Evolutionary conservation across 2,329 filamentous ascomycete species (phyloP).

Genomic region (Aspergillus brunneoviolaceus): DNA sequence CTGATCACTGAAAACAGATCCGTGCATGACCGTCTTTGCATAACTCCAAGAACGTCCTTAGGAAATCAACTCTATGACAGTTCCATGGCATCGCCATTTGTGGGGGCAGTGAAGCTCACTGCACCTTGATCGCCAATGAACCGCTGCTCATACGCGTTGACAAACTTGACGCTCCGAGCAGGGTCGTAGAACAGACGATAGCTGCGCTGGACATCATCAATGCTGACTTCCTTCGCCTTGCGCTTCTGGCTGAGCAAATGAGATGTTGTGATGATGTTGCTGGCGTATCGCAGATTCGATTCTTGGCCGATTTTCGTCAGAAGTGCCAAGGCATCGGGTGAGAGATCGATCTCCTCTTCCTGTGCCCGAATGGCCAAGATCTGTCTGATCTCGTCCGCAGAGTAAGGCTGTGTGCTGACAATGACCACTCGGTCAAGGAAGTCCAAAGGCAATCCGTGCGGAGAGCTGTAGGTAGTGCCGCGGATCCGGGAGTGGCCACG

Average conservation of each 20-base stretch:
- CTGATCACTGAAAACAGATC: background rate
- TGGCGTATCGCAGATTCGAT: slow-evolving; percentile 89
- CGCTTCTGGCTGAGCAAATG: slow-evolving; percentile 85
- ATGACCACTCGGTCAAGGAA: slow-evolving; percentile 96
- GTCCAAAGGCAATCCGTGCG: slow-evolving; percentile 90
- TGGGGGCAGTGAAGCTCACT: slow-evolving; percentile 65
- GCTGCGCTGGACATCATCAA: slow-evolving; percentile 89
- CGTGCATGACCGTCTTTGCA: slow-evolving; percentile 8
- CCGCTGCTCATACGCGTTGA: slow-evolving; percentile 84
- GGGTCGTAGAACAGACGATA: slow-evolving; percentile 95
- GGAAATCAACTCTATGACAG: slow-evolving; percentile 49
- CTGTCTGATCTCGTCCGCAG: slow-evolving; percentile 79
- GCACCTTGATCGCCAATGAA: slow-evolving; percentile 84
- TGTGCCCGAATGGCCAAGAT: slow-evolving; percentile 90
- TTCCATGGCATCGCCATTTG: slow-evolving; percentile 67
- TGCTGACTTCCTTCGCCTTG: slow-evolving; percentile 75
- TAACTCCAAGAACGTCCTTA: slow-evolving; percentile 13
- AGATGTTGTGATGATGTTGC: slow-evolving; percentile 94
- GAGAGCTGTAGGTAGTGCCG: slow-evolving; percentile 88
- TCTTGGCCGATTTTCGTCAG: slow-evolving; percentile 95
- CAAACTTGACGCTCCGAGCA: slow-evolving; percentile 82
- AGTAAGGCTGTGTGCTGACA: slow-evolving; percentile 87
- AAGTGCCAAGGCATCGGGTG: slow-evolving; percentile 83
- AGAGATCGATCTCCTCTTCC: slow-evolving; percentile 93
- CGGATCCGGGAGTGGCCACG: slow-evolving; percentile 87